phyloP scores from a whole-genome alignment of 139 green algal species.

The Limnomonas spitsbergensis region DNA sequence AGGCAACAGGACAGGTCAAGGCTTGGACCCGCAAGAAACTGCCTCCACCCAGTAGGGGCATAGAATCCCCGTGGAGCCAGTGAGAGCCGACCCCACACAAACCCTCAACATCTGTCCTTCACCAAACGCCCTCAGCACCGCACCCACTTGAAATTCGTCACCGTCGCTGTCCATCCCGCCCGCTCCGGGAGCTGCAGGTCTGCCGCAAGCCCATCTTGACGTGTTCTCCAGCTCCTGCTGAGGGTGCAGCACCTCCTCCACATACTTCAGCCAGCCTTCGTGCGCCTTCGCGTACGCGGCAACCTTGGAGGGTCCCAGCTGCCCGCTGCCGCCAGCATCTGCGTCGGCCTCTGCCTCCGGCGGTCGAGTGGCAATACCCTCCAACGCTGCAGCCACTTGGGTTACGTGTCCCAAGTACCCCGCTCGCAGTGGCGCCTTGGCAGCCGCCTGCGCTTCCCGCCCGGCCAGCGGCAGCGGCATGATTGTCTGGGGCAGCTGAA shows the following conservation, averaged over 20 bases:
- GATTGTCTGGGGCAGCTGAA: slow-evolving; percentile 35
- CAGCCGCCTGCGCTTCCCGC: slow-evolving; percentile 23
- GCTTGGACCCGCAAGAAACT: no score
- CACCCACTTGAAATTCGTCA: slow-evolving; percentile 54
- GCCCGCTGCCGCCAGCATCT: neutral
- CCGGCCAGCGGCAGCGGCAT: slow-evolving; percentile 32
- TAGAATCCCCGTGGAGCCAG: no score
- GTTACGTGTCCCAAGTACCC: slow-evolving; percentile 86
- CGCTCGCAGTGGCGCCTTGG: slow-evolving; percentile 53
- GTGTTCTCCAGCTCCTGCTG: slow-evolving; percentile 59
- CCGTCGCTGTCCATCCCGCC: slow-evolving; percentile 50
- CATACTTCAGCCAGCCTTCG: slow-evolving; percentile 47
- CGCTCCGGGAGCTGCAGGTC: slow-evolving; percentile 45
- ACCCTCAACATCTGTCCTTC: neutral
- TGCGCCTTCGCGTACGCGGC: slow-evolving; percentile 22
- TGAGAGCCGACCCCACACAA: neutral
- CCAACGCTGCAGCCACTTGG: slow-evolving; percentile 43
- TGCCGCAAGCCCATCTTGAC: slow-evolving; percentile 57
- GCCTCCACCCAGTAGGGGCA: no score
- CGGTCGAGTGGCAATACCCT: neutral
- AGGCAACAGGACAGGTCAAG: neutral
- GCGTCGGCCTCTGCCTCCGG: neutral
- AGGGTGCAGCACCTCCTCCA: slow-evolving; percentile 34
- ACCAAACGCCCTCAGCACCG: slow-evolving; percentile 8
- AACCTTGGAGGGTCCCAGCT: slow-evolving; percentile 29